A percentile compares a stretch with the other conserved stretches of the same genome.
phyloP scores from a whole-genome alignment of 257 asterid genomes.

The Gardenia jasminoides region DNA sequence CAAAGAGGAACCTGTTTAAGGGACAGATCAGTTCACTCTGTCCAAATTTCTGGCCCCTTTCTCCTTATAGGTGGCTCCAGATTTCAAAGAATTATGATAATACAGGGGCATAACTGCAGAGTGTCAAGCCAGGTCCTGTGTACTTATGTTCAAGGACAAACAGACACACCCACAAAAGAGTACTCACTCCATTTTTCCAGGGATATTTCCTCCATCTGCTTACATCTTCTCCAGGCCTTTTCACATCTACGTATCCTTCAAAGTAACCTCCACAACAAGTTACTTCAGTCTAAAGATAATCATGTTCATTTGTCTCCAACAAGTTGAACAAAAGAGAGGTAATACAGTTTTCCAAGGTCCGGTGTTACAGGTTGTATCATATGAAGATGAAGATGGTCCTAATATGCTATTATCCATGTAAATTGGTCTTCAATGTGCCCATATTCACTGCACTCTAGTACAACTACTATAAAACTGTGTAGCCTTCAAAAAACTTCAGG shows the following conservation, averaged over 20 bases:
- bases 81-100: too few species aligned
- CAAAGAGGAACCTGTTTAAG: too few species aligned
- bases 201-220: not conserved
- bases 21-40: not conserved
- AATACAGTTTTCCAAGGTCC: not conserved
- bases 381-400: not conserved
- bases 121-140: not conserved
- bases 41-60: not conserved
- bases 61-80: not conserved
- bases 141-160: not conserved
- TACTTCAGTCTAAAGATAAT: not conserved
- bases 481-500: too few species aligned
- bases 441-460: not conserved
- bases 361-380: not conserved
- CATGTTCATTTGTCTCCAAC: too few species aligned
- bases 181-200: too few species aligned
- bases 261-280: not conserved
- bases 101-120: not conserved
- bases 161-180: too few species aligned
- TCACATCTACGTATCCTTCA: not conserved
- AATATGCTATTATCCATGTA: not conserved
- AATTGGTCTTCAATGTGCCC: not conserved
- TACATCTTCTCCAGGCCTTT: not conserved
- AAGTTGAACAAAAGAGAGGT: not conserved
- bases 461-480: too few species aligned